These are phyloP conservation scores for Kodamaea hsintzibuensis DNA, from an alignment of 805 yeast species.

Conservation along the genomic window DNA sequence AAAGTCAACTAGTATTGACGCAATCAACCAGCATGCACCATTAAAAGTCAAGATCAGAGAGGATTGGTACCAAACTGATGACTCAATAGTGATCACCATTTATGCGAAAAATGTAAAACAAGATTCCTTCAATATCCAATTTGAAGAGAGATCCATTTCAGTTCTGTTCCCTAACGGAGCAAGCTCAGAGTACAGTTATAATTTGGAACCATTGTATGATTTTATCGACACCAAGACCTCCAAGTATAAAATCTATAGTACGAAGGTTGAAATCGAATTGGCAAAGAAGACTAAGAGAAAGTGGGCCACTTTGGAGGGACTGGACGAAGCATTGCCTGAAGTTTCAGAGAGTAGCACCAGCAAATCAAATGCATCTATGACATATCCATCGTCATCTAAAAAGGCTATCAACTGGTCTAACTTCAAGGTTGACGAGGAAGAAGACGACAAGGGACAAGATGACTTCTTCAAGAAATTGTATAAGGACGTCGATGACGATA, in stretches of 20 bases:
- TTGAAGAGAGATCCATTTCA: constrained; percentile 34
- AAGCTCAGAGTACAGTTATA: constrained; percentile 58
- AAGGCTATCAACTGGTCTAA: constrained; percentile 70
- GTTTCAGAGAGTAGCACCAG: constrained; percentile 10
- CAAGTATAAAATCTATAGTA: constrained; percentile 54
- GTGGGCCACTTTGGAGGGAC: constrained; percentile 57
- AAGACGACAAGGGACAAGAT: constrained; percentile 51
- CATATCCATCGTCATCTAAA: constrained; percentile 66
- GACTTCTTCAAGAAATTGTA: constrained; percentile 77
- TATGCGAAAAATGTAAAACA: constrained; percentile 67
- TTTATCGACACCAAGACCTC: constrained; percentile 50
- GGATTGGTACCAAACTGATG: constrained; percentile 62
- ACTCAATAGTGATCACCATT: constrained; percentile 61
- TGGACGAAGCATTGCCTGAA: constrained; percentile 14
- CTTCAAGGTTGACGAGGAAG: constrained; percentile 48
- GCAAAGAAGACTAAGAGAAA: constrained; percentile 44
- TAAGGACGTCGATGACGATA: constrained; percentile 81
- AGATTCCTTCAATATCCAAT: constrained; percentile 44
- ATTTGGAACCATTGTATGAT: constrained; percentile 53
- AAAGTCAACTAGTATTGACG: constrained; percentile 28
- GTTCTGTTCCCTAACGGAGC: constrained; percentile 50
- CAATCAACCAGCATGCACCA: constrained; percentile 42
- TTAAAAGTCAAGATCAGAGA: constrained; percentile 37
- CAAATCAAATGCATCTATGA: constrained; percentile 14
- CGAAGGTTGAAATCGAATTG: constrained; percentile 74